A percentile compares a stretch with the other conserved stretches of the same genome.
phyloP scores from a whole-genome alignment of 768 basidiomycete species.

The Tricholoma bakamatsutake region DNA sequence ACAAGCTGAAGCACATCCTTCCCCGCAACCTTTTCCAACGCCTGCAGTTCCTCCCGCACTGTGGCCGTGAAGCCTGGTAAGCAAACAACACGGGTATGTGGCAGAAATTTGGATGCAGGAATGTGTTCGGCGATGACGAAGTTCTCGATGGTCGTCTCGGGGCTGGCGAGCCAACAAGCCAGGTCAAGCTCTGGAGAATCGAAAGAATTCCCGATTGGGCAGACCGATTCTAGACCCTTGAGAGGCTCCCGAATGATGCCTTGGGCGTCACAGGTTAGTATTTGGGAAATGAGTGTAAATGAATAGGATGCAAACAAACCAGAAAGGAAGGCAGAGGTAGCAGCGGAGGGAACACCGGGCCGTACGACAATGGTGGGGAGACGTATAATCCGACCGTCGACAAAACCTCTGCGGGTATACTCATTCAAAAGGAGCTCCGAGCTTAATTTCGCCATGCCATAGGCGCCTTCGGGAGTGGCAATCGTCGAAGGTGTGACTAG shows the following conservation, averaged over 20 bases:
- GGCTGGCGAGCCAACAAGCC: slow-evolving; percentile 44
- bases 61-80: slow-evolving; percentile 56
- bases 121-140: slow-evolving; percentile 44
- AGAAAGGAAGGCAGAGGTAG: slow-evolving; percentile 52
- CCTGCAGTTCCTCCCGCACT: slow-evolving; percentile 47
- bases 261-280: slow-evolving; percentile 5
- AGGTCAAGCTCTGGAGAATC: slow-evolving; percentile 40
- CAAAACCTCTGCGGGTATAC: slow-evolving; percentile 49
- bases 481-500: slow-evolving; percentile 43
- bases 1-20: slow-evolving; percentile 39
- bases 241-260: slow-evolving; percentile 55
- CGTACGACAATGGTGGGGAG: slow-evolving; percentile 56
- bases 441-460: slow-evolving; percentile 51
- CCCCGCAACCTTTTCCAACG: slow-evolving; percentile 48
- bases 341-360: slow-evolving; percentile 47
- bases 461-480: slow-evolving; percentile 49
- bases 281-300: neutral
- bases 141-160: slow-evolving; percentile 47
- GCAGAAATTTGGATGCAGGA: slow-evolving; percentile 32
- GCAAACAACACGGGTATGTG: slow-evolving; percentile 48
- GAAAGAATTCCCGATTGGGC: slow-evolving; percentile 45
- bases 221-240: slow-evolving; percentile 40
- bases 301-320: slow-evolving; percentile 24
- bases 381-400: slow-evolving; percentile 55
- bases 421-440: slow-evolving; percentile 55